Evolutionary conservation across 2,329 filamentous ascomycete species (phyloP), one percentile per base, ranked within the genome.

Genomic region (Ceratocystis variospora): DNA sequence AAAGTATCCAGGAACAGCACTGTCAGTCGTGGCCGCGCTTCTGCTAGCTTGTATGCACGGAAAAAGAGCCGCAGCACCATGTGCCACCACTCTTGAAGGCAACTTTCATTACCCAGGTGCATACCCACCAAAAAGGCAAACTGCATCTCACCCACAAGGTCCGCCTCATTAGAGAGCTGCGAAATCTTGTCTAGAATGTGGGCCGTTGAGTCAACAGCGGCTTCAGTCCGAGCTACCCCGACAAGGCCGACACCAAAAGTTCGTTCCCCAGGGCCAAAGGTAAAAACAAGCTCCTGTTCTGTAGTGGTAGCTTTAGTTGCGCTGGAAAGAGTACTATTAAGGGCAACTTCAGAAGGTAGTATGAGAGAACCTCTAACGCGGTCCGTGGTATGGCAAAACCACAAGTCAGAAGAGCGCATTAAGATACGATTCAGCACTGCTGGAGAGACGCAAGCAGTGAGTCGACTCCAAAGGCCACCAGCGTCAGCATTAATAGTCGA

Each of bases 21-120:
- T 10, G 77, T 77, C 41, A 86, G 77, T 0, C 68, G 65, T 0
- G 83, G 82, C 1, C 75, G 74, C 2, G 72, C 70, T 25, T 74
- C 67, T 0, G 77, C 74, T 1, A 86, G 78, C 8, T 70, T 69
- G 70, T 79, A 78, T 1, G 81, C 79, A 31, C 79, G 78, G 61
- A 86, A 77, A 10, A 84, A 70, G 44, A 84, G 71, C 61, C 76
- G 78, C 48, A 81, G 76, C 2, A 80, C 72, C 68, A 84, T 77
- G 70, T 83, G 78, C 76, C 79, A 82, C 84, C 83, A 87, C 68
- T 87, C 83, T 68, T 84, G 81, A 55, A 85, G 75, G 69, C 83
- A 86, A 7, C 81, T 77, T 53, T 81, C 74, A 71, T 85, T 87
- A 50, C 80, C 79, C 0, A 86, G 78, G 65, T 83, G 77, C 71